Conservation (phyloP, 345 rosid genomes). For the Heritiera fomes region DNA sequence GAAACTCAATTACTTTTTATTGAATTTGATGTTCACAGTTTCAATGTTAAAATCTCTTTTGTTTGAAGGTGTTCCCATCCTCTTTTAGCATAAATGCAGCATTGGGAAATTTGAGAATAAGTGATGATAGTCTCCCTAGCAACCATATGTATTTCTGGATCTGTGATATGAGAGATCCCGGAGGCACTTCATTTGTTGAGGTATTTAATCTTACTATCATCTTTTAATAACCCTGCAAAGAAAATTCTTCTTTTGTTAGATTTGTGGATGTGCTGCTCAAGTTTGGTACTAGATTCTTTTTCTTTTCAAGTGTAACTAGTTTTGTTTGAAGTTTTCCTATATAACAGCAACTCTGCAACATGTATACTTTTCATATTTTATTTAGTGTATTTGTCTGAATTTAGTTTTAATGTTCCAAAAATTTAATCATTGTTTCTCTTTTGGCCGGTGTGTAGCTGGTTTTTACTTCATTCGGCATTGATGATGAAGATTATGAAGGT, state of each 20-base stretch:
- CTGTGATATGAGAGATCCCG: conserved; percentile 98
- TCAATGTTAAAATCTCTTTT: conserved; percentile 28
- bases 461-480: conserved; percentile 78
- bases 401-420: conserved; percentile 14
- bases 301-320: not conserved
- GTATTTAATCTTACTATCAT: conserved; percentile 34
- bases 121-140: conserved; percentile 89
- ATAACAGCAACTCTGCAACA: not conserved
- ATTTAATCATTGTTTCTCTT: not conserved
- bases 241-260: not conserved
- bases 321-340: not conserved
- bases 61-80: conserved; percentile 83
- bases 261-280: conserved; percentile 4
- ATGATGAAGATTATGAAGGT: conserved; percentile 88
- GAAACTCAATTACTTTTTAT: conserved; percentile 11
- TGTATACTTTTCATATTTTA: not conserved
- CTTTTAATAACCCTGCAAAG: not conserved
- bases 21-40: not conserved
- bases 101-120: conserved; percentile 89
- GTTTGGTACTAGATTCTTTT: not conserved
- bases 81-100: conserved; percentile 89
- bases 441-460: conserved; percentile 53
- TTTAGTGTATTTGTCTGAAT: not conserved
- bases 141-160: conserved; percentile 89
- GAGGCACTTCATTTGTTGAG: conserved; percentile 97